These are phyloP conservation scores for Amniculicola lignicola DNA, from an alignment of 495 filamentous ascomycete genomes.

Conservation along the genomic window DNA sequence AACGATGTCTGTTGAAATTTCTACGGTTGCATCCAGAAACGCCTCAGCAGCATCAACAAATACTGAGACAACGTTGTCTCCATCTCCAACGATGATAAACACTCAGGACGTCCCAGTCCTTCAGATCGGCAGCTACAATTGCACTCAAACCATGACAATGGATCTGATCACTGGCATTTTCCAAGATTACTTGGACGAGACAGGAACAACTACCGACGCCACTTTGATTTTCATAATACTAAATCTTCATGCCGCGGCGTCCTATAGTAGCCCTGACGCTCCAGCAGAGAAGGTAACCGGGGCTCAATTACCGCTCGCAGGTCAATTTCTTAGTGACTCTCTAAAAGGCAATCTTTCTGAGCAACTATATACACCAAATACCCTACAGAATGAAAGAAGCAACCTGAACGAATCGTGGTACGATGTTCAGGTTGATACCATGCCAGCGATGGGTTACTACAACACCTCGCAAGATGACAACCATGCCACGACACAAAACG, in stretches of 20 bases:
- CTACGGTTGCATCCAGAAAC: background rate
- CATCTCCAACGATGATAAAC: slow-evolving; percentile 19
- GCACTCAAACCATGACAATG: slow-evolving; percentile 51
- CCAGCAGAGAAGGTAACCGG: slow-evolving; percentile 45
- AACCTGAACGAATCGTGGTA: slow-evolving; percentile 62
- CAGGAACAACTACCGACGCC: slow-evolving; percentile 48
- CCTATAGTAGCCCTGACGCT: slow-evolving; percentile 37
- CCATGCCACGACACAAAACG: slow-evolving; percentile 54
- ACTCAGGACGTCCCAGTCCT: slow-evolving; percentile 42
- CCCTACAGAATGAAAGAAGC: slow-evolving; percentile 49
- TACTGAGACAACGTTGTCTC: slow-evolving; percentile 11
- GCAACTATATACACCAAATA: slow-evolving; percentile 54
- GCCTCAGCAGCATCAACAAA: background rate
- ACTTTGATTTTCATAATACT: slow-evolving; percentile 50
- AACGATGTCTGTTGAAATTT: background rate
- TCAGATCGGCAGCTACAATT: slow-evolving; percentile 55
- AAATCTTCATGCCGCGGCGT: slow-evolving; percentile 59
- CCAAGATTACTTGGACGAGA: slow-evolving; percentile 48
- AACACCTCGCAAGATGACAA: slow-evolving; percentile 42
- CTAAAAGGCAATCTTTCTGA: slow-evolving; percentile 44
- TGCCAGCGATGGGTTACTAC: slow-evolving; percentile 55
- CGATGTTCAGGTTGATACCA: slow-evolving; percentile 42
- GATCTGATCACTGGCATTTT: slow-evolving; percentile 49
- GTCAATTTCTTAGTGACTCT: slow-evolving; percentile 29
- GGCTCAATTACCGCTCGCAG: slow-evolving; percentile 35